Evolutionary conservation across 2,329 filamentous ascomycete genomes (phyloP).

Genomic region (Lecanicillium sp.): DNA sequence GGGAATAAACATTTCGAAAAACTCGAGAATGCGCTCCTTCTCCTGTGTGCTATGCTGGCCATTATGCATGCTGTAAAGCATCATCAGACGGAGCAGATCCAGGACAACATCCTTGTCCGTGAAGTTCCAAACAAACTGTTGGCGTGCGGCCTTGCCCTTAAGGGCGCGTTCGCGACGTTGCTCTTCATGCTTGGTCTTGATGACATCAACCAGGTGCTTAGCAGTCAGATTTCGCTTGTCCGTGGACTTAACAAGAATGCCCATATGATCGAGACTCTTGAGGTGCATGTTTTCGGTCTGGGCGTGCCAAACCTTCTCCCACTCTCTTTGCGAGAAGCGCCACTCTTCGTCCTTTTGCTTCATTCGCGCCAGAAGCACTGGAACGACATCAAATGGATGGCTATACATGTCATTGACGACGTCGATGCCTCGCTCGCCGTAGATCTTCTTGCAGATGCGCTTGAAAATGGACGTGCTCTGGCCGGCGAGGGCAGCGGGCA

Average conservation of each 20-base stretch:
- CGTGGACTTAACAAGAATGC: slow-evolving; percentile 75
- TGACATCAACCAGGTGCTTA: slow-evolving; percentile 83
- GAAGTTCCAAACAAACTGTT: slow-evolving; percentile 73
- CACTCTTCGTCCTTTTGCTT: slow-evolving; percentile 98
- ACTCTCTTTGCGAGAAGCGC: slow-evolving; percentile 93
- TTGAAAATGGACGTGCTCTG: slow-evolving; percentile 96
- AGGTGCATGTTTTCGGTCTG: slow-evolving; percentile 94
- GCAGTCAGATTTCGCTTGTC: slow-evolving; percentile 89
- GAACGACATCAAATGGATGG: slow-evolving; percentile 78
- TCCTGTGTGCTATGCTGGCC: slow-evolving; percentile 65
- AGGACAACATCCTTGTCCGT: slow-evolving; percentile 61
- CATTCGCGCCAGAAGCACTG: slow-evolving; percentile 77
- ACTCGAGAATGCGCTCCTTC: slow-evolving; percentile 65
- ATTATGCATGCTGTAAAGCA: slow-evolving; percentile 58
- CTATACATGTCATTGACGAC: slow-evolving; percentile 83
- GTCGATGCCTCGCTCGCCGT: slow-evolving; percentile 77
- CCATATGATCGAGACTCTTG: slow-evolving; percentile 94
- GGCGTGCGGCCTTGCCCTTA: slow-evolving; percentile 52
- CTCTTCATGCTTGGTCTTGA: slow-evolving; percentile 89
- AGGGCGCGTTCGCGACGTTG: slow-evolving; percentile 65
- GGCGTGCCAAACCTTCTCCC: slow-evolving; percentile 97
- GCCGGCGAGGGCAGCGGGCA: slow-evolving; percentile 78
- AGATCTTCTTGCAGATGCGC: slow-evolving; percentile 95
- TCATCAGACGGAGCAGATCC: slow-evolving; percentile 54
- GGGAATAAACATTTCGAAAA: slow-evolving; percentile 69